Conservation (phyloP, 768 basidiomycete species). For the Tricholoma sp. region DNA sequence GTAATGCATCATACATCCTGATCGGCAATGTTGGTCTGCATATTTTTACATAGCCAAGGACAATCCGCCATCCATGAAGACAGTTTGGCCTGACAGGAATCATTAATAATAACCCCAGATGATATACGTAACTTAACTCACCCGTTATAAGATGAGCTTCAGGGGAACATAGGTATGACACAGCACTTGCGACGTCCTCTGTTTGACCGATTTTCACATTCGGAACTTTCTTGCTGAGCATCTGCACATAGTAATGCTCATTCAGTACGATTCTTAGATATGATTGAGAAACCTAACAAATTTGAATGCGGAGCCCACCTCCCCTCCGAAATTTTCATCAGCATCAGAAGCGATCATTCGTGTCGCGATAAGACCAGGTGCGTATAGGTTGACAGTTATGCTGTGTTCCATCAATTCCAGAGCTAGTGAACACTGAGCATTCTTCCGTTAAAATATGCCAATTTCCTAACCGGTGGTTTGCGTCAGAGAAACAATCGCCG, state of each 20-base stretch:
- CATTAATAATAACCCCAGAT: background rate
- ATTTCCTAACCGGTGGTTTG: background rate
- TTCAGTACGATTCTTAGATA: background rate
- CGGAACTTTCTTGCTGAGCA: background rate
- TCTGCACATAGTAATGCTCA: background rate
- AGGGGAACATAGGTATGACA: constrained; percentile 29
- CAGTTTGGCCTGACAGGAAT: background rate
- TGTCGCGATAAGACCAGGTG: background rate
- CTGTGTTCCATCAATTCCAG: background rate
- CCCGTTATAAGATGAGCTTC: constrained; percentile 31
- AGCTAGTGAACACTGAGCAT: background rate
- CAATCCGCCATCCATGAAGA: background rate
- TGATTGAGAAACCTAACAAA: background rate
- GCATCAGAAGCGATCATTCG: background rate
- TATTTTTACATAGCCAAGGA: background rate
- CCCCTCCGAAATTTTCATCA: background rate
- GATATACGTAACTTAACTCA: background rate
- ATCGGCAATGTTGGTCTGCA: no score
- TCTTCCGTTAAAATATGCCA: background rate
- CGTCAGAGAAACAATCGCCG: constrained; percentile 19
- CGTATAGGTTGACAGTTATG: background rate
- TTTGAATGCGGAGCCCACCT: background rate
- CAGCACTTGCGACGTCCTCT: constrained; percentile 29
- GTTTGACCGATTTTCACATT: constrained; percentile 5
- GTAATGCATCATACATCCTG: no score